These are phyloP conservation scores for Penicillium sp. DNA, from an alignment of 2,329 filamentous ascomycete genomes.

Conservation along the genomic window DNA sequence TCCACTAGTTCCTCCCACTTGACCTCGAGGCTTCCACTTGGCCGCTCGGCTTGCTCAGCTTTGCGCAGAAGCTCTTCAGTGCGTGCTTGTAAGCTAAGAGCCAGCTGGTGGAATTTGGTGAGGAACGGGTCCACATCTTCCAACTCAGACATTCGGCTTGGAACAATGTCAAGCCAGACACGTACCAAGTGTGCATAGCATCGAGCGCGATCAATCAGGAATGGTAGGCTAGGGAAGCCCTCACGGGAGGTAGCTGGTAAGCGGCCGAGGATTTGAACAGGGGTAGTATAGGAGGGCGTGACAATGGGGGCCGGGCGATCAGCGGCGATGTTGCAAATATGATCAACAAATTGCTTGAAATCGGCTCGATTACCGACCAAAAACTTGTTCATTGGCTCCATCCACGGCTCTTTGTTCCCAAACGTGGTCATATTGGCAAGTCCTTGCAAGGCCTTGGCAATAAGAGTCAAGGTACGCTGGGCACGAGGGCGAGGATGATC, in stretches of 20 bases:
- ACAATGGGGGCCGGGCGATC: conserved; percentile 64
- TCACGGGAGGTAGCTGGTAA: conserved; percentile 78
- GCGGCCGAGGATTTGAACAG: conserved; percentile 81
- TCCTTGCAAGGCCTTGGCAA: conserved; percentile 88
- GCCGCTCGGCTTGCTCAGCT: conserved; percentile 50
- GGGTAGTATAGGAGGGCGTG: conserved; percentile 86
- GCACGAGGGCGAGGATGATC: conserved; percentile 81
- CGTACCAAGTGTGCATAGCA: conserved; percentile 82
- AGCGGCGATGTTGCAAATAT: conserved; percentile 76
- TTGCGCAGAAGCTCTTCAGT: conserved; percentile 47
- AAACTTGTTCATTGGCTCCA: conserved; percentile 97
- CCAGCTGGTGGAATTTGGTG: conserved; percentile 44
- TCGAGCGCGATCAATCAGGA: conserved; percentile 83
- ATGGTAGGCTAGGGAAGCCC: conserved; percentile 89
- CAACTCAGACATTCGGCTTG: conserved; percentile 39
- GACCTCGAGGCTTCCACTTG: conserved; percentile 45
- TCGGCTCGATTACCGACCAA: conserved; percentile 70
- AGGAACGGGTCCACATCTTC: conserved; percentile 40
- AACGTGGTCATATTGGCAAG: conserved; percentile 88
- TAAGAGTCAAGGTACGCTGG: conserved; percentile 83
- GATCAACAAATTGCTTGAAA: conserved; percentile 84
- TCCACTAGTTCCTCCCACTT: conserved; percentile 52
- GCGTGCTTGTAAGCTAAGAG: conserved; percentile 42
- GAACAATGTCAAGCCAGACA: conserved; percentile 44
- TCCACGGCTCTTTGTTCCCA: conserved; percentile 95